Percentiles rank a stretch among this genome's conserved stretches.
Evolutionary conservation across 495 filamentous ascomycete genomes (phyloP).

Genomic region (Trichocladium uniseriatum): DNA sequence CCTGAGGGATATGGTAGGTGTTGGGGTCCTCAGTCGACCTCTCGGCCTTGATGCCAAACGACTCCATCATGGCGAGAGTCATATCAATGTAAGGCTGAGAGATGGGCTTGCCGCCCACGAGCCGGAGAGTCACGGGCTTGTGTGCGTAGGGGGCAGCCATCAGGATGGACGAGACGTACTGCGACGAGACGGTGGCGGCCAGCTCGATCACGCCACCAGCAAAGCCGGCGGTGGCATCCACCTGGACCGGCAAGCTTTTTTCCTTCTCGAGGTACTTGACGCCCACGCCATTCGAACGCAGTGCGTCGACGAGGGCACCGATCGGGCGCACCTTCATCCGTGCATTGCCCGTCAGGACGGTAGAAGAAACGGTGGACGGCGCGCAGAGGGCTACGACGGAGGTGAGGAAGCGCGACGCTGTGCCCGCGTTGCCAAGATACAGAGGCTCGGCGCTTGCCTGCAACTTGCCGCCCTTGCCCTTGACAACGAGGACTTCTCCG

Average conservation of each 20-base stretch:
- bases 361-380: slow-evolving; percentile 50
- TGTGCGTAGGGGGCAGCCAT: slow-evolving; percentile 98
- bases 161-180: slow-evolving; percentile 92
- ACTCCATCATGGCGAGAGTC: slow-evolving; percentile 95
- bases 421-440: slow-evolving; percentile 95
- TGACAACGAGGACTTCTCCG: slow-evolving; percentile 79
- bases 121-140: slow-evolving; percentile 76
- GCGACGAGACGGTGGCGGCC: slow-evolving; percentile 88
- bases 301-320: slow-evolving; percentile 84
- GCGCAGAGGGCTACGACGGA: slow-evolving; percentile 81
- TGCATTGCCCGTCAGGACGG: slow-evolving; percentile 83
- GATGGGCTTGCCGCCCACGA: slow-evolving; percentile 92
- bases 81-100: slow-evolving; percentile 97
- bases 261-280: slow-evolving; percentile 76
- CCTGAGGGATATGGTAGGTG: slow-evolving; percentile 90
- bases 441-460: slow-evolving; percentile 64
- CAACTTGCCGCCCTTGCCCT: slow-evolving; percentile 79
- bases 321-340: slow-evolving; percentile 96
- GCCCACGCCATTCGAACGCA: slow-evolving; percentile 70
- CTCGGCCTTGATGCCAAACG: slow-evolving; percentile 76
- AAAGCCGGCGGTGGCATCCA: slow-evolving; percentile 76
- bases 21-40: slow-evolving; percentile 54
- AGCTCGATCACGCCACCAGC: slow-evolving; percentile 86
- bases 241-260: slow-evolving; percentile 72
- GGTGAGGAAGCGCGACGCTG: slow-evolving; percentile 90